These are phyloP conservation scores for Narthecium ossifragum DNA, from an alignment of 106 monocot species.

Conservation along the genomic window DNA sequence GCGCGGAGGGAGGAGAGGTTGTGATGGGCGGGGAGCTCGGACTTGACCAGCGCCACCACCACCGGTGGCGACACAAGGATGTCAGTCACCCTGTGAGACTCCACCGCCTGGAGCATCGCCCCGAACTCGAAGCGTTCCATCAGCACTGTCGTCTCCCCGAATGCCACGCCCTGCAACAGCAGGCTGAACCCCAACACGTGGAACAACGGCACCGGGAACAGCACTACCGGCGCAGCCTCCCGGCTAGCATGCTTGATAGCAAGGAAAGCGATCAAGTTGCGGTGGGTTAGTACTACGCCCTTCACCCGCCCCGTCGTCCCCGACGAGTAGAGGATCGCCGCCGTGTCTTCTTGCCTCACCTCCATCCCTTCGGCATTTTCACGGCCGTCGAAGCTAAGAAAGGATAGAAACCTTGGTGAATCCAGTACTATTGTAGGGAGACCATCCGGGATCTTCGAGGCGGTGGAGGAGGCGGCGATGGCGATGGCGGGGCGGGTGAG, in stretches of 20 bases:
- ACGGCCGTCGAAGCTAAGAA: background rate
- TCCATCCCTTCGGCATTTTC: background rate
- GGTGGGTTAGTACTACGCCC: constrained; percentile 35
- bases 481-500: constrained; percentile 11
- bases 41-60: constrained; percentile 52
- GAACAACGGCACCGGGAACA: constrained; percentile 52
- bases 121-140: constrained; percentile 27
- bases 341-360: constrained; percentile 30
- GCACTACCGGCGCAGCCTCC: constrained; percentile 8
- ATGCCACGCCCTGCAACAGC: constrained; percentile 22
- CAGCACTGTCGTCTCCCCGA: constrained; percentile 49
- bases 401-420: constrained; percentile 17
- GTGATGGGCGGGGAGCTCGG: constrained; percentile 12
- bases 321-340: constrained; percentile 45
- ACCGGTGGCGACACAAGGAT: constrained; percentile 59
- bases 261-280: constrained; percentile 44
- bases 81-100: background rate
- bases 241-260: background rate
- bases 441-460: constrained; percentile 4
- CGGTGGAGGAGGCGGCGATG: constrained; percentile 15
- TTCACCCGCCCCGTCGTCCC: constrained; percentile 53
- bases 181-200: constrained; percentile 62
- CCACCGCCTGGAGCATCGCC: background rate
- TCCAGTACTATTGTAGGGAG: constrained; percentile 13
- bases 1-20: constrained; percentile 49